Evolutionary conservation across 352 stramenopile species (phyloP), one percentile per base, ranked within the genome.

Genomic region (Globisporangium abappressorium): DNA sequence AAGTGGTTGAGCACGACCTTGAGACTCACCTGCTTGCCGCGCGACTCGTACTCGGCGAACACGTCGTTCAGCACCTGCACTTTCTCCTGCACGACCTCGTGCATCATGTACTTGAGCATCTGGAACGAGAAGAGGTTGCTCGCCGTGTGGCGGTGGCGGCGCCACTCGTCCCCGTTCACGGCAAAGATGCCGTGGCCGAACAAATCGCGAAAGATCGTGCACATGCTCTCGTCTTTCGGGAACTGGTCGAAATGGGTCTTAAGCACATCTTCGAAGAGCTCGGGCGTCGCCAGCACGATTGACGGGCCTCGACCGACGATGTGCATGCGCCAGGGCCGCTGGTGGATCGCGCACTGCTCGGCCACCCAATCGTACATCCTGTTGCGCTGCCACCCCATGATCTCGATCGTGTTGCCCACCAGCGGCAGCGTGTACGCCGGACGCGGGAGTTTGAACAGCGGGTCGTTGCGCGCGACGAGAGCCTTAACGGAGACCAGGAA

Each of bases 61-160:
- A 77, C 69, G 0, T 66, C 64, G 18, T 66, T 68, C 18, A 90
- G 67, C 41, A 74, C 57, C 22, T 51, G 22, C 30, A 61, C 65
- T 59, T 85, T 73, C 11, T 69, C 61, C 12, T 64, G 65, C 20
- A 88, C 68, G 33, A 75, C 60, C n/a, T 72, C 47, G 20, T 75
- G 62, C 74, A 87, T 85, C 30, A 72, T 64, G 1, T 84, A 71
- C 24, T 76, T 69, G 76, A 90, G 73, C 68, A 75, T 79, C 22
- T 76, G 74, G 9, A 77, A 78, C 24, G 81, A 85, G 60, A 97
- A 94, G 33, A 98, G 91, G 59, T 97, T 89, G 61, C 85, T 94
- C 64, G 88, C 85, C 2, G 73, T 85, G 68, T 93, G 91, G 65
- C 88, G 79, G 66, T 96, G 85, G 36, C 79, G 59, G 3, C 62